These are phyloP conservation scores for Eudorina sp. DNA, from an alignment of 139 green algal species.

Conservation along the genomic window DNA sequence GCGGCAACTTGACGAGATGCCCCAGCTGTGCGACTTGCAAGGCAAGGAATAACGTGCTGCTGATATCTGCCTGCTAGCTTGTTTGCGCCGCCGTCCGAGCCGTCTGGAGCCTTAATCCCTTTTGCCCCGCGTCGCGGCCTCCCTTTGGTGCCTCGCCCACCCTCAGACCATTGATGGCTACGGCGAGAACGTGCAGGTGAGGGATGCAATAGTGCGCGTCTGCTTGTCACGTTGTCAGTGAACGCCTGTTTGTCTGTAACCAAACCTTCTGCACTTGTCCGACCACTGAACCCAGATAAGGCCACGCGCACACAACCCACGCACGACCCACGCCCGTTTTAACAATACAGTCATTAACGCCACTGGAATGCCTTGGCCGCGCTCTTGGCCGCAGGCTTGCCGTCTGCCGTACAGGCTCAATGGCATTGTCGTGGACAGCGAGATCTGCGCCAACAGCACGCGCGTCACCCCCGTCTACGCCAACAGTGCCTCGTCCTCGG, in stretches of 20 bases:
- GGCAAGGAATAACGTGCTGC: background rate
- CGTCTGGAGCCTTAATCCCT: background rate
- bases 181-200: constrained; percentile 33
- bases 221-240: no score
- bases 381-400: constrained; percentile 21
- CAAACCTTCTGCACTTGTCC: no score
- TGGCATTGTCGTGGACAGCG: constrained; percentile 15
- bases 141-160: background rate
- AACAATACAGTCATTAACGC: no score
- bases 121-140: background rate
- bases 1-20: background rate
- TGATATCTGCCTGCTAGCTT: background rate
- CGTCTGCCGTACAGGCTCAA: constrained; percentile 27
- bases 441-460: constrained; percentile 21
- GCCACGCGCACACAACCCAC: no score
- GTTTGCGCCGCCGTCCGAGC: background rate
- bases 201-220: no score
- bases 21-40: constrained; percentile 3
- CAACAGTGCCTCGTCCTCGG: background rate
- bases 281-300: no score
- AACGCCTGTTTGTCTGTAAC: no score
- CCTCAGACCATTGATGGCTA: constrained; percentile 41
- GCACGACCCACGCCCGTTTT: no score
- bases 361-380: no score
- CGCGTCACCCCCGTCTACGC: constrained; percentile 8